These are phyloP conservation scores for Friedmanniomyces endolithicus DNA, from an alignment of 495 filamentous ascomycete genomes.

Conservation along the genomic window DNA sequence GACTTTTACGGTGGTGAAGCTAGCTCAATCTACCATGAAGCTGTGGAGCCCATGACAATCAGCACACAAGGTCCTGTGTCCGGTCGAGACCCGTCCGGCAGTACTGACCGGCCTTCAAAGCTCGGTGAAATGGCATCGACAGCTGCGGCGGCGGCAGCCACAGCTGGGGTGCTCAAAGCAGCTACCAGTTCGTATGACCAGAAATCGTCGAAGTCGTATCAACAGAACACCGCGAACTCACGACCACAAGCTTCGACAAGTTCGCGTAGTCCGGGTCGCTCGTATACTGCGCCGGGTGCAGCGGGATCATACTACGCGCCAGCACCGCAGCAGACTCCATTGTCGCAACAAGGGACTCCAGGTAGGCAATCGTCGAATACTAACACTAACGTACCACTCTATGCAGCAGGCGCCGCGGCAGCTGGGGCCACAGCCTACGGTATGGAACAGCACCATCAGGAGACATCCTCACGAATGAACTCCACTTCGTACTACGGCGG, in stretches of 20 bases:
- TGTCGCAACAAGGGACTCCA: slow-evolving; percentile 21
- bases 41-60: not conserved
- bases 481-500: not conserved
- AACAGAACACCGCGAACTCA: not conserved
- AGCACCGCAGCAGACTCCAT: not conserved
- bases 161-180: not conserved
- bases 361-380: slow-evolving; percentile 32
- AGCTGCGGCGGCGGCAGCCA: not conserved
- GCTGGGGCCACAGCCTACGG: slow-evolving; percentile 32
- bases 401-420: slow-evolving; percentile 38
- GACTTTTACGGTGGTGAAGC: slow-evolving; percentile 27
- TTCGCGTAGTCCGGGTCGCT: not conserved
- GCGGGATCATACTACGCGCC: slow-evolving; percentile 10
- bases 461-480: not conserved
- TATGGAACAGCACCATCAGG: slow-evolving; percentile 24
- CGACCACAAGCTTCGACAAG: not conserved
- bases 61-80: not conserved
- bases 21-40: not conserved
- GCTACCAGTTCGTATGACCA: not conserved
- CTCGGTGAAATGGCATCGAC: not conserved
- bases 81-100: not conserved
- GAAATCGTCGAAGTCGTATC: slow-evolving; percentile 8
- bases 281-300: not conserved
- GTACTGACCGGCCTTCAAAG: slow-evolving; percentile 2
- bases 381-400: slow-evolving; percentile 36